Conservation (phyloP, 768 basidiomycete species). For the Mycena venus region DNA sequence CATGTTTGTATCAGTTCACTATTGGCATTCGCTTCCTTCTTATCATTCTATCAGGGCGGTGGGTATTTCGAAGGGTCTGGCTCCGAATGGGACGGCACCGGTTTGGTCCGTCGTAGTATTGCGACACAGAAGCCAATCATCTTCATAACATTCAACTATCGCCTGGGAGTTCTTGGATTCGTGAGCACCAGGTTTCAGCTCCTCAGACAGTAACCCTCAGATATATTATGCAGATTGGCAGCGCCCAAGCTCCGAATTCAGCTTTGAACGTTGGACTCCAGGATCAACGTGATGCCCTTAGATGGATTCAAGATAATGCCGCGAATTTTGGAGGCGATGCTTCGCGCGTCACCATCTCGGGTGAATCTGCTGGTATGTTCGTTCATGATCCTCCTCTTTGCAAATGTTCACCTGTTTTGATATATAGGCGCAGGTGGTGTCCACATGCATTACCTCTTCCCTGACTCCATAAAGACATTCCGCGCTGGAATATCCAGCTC, state of each 20-base stretch:
- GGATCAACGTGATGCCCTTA: neutral
- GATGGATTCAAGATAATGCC: constrained; percentile 14
- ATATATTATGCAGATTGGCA: neutral
- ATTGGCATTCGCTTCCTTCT: neutral
- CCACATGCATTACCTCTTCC: constrained; percentile 8
- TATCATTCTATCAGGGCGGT: neutral
- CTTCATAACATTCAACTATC: constrained; percentile 11
- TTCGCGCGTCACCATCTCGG: constrained; percentile 3
- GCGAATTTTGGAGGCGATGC: constrained; percentile 1
- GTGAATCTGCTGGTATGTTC: constrained; percentile 2
- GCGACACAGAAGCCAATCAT: constrained; percentile 1
- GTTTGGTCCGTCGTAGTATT: constrained; percentile 3
- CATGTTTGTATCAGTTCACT: neutral
- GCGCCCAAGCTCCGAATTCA: neutral
- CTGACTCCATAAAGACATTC: neutral
- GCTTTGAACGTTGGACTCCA: neutral
- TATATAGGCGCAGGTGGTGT: neutral
- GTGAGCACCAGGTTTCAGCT: neutral
- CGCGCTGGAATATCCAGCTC: constrained; percentile 7
- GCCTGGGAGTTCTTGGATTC: constrained; percentile 4
- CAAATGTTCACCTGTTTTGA: neutral
- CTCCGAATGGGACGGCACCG: constrained; percentile 3
- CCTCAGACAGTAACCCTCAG: no score
- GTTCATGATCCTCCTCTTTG: neutral
- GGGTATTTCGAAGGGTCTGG: neutral